Evolutionary conservation across 345 rosid genomes (phyloP).

Genomic region (Jatropha curcas): DNA sequence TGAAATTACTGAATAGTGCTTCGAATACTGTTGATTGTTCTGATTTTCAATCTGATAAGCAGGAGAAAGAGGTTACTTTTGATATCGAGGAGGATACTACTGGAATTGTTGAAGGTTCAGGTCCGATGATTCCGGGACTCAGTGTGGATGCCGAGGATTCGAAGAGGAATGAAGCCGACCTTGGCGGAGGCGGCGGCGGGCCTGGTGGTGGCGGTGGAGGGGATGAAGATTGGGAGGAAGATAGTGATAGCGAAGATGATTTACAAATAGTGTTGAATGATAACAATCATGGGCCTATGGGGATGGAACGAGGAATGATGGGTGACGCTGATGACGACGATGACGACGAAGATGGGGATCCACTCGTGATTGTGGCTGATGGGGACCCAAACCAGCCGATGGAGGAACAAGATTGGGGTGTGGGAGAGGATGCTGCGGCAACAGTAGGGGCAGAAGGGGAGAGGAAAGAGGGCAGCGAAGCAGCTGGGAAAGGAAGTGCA

Average conservation of each 20-base stretch:
- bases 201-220: constrained; percentile 28
- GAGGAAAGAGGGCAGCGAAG: constrained; percentile 58
- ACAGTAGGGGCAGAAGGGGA: constrained; percentile 43
- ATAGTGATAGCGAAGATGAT: constrained; percentile 98
- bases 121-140: constrained; percentile 61
- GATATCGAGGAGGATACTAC: constrained; percentile 75
- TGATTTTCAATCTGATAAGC: constrained; percentile 9
- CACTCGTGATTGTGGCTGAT: constrained; percentile 75
- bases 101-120: constrained; percentile 31
- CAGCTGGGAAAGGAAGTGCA: constrained; percentile 37
- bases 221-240: constrained; percentile 62
- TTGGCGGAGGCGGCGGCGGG: constrained; percentile 14
- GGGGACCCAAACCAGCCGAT: constrained; percentile 52
- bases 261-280: constrained; percentile 92
- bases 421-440: constrained; percentile 55
- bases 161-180: constrained; percentile 8
- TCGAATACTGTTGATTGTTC: constrained; percentile 14
- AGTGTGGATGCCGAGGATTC: constrained; percentile 21
- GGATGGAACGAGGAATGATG: constrained; percentile 49
- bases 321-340: constrained; percentile 51
- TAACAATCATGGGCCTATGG: constrained; percentile 50
- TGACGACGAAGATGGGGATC: constrained; percentile 75
- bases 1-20: constrained; percentile 20
- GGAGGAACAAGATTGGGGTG: constrained; percentile 68
- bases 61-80: constrained; percentile 53